phyloP scores from a whole-genome alignment of 371 early-diverging fungal species.

The Quaeritorhiza haematococci region DNA sequence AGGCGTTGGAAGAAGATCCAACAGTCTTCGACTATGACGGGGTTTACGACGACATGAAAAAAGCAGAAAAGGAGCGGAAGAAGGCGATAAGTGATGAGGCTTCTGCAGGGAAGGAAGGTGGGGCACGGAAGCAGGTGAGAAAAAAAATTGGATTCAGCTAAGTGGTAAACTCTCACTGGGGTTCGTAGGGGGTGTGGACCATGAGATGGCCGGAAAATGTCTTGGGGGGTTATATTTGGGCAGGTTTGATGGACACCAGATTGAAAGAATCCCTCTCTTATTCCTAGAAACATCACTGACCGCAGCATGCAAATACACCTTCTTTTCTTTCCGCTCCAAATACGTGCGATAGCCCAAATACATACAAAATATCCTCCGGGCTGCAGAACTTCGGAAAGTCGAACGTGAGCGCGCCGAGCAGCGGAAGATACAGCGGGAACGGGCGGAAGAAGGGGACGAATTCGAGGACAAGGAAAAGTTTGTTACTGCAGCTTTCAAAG shows the following conservation, averaged over 20 bases:
- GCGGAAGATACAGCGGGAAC: conserved; percentile 70
- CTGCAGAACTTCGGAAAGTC: conserved; percentile 75
- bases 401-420: conserved; percentile 80
- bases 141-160: too few relatives aligned
- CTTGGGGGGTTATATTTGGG: too few relatives aligned
- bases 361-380: conserved; percentile 65
- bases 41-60: conserved; percentile 79
- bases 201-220: too few relatives aligned
- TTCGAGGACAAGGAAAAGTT: conserved; percentile 81
- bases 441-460: conserved; percentile 63
- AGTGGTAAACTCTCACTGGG: too few relatives aligned
- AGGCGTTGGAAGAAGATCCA: conserved; percentile 75
- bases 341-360: conserved; percentile 63
- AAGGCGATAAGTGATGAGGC: conserved; percentile 20
- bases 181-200: too few relatives aligned
- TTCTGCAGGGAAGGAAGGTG: conserved; percentile 22
- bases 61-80: conserved; percentile 48
- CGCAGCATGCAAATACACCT: too few relatives aligned
- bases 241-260: too few relatives aligned
- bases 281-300: too few relatives aligned
- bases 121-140: conserved; percentile 16
- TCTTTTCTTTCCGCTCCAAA: too few relatives aligned
- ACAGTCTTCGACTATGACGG: conserved; percentile 87
- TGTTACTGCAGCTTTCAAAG: conserved; percentile 78
- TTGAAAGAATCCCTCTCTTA: too few relatives aligned